phyloP scores from a whole-genome alignment of 2,329 filamentous ascomycete species.

The Aspergillus sp. region DNA sequence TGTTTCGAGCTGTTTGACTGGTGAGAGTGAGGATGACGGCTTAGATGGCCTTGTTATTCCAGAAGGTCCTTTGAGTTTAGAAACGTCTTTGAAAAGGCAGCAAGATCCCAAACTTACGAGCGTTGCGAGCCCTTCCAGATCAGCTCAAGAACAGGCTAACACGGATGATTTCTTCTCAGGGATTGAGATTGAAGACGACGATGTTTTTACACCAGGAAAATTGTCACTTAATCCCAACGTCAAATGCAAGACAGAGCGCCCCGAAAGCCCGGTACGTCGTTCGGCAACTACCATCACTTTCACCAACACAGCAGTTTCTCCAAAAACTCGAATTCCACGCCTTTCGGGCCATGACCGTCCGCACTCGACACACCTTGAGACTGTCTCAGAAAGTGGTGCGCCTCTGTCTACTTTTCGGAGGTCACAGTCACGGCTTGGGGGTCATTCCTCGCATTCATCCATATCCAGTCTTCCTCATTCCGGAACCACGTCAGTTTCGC shows the following conservation, averaged over 20 bases:
- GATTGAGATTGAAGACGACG: slow-evolving; percentile 79
- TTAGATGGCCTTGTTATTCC: slow-evolving; percentile 87
- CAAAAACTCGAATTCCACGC: slow-evolving; percentile 70
- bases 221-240: slow-evolving; percentile 86
- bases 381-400: slow-evolving; percentile 84
- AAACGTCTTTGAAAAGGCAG: slow-evolving; percentile 69
- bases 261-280: slow-evolving; percentile 64
- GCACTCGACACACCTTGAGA: slow-evolving; percentile 71
- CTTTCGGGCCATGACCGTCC: slow-evolving; percentile 68
- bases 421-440: slow-evolving; percentile 61
- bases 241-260: slow-evolving; percentile 70
- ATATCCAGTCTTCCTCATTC: slow-evolving; percentile 60
- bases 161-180: slow-evolving; percentile 78
- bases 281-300: slow-evolving; percentile 85
- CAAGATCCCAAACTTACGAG: slow-evolving; percentile 45
- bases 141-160: slow-evolving; percentile 20
- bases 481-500: slow-evolving; percentile 54
- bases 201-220: slow-evolving; percentile 75
- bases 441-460: slow-evolving; percentile 65
- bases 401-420: slow-evolving; percentile 59
- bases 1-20: slow-evolving; percentile 82
- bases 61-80: slow-evolving; percentile 75
- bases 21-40: slow-evolving; percentile 89
- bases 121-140: slow-evolving; percentile 27
- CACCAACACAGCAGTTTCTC: slow-evolving; percentile 65